Base-by-base conservation (phyloP, 2,329 filamentous ascomycete genomes). In the Botryosphaeria agaves region DNA sequence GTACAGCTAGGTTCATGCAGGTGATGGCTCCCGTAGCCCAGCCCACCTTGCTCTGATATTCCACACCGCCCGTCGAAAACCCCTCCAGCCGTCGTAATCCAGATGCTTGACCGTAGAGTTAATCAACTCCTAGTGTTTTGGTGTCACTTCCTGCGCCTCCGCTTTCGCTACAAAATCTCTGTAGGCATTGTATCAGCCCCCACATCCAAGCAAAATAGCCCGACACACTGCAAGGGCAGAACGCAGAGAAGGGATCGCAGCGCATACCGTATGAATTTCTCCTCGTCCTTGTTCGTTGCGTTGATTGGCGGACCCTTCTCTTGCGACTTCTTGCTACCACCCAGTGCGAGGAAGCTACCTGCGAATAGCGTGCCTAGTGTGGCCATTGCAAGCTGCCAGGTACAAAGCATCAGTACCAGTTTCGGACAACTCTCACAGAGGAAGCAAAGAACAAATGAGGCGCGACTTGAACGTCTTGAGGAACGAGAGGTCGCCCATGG, bases 211-310 rank as follows among this genome's bases (percentile, higher is more conserved):
- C 14, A 20, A n/a, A 27, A 12, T 7, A 5, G 6, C 28, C 9
- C 11, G 7, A 19, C 5, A 14, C 12, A 14, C 18, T 15, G 14
- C 14, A 5, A 26, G 8, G 4, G 5, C 19, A 5, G 21, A 25
- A 21, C 18, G 5, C 18, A 16, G 28, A 3, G 15, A 12, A 14
- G 20, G 19, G n/a, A 15, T 18, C 5, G n/a, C 20, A 9, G 18
- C 29, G 60, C 66, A 38, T 66, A 76, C 72, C 73, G 66, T 48
- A 76, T 71, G 53, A 76, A 76, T 46, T 64, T 64, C 58, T 75
- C 72, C 58, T 76, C 72, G 42, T 75, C 71, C 55, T 72, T 72
- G 58, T 66, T 74, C 45, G 60, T 58, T 31, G 72, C 71, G 47
- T 72, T 69, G 55, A 75, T 70, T 25, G 70, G 66, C 32, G 72